phyloP scores from a whole-genome alignment of 208 protist species.

The Sergeia podlipaevii region DNA sequence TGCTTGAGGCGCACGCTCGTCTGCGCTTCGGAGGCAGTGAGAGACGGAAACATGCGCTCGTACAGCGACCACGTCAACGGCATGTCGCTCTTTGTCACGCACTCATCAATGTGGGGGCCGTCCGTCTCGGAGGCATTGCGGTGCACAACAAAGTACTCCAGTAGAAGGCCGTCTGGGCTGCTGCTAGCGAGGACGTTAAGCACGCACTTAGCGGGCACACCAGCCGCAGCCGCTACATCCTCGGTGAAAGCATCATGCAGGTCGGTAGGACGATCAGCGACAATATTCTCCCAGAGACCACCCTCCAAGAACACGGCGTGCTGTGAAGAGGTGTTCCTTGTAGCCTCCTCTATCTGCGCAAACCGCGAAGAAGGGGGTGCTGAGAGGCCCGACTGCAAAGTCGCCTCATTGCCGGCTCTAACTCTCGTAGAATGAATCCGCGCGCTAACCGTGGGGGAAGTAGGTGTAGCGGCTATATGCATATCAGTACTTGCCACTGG shows the following conservation, averaged over 20 bases:
- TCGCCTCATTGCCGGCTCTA: too few relatives aligned
- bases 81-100: conserved; percentile 20
- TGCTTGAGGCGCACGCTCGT: too few relatives aligned
- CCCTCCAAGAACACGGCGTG: conserved; percentile 12
- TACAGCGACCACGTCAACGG: conserved; percentile 35
- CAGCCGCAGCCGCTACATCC: conserved; percentile 19
- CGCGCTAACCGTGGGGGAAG: too few relatives aligned
- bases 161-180: conserved; percentile 10
- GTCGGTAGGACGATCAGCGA: conserved; percentile 6
- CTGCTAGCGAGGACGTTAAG: too few relatives aligned
- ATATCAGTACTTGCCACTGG: too few relatives aligned
- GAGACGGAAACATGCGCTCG: too few relatives aligned
- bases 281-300: conserved; percentile 12
- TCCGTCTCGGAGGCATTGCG: conserved; percentile 15
- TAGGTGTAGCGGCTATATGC: too few relatives aligned
- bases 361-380: too few relatives aligned
- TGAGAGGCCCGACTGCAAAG: too few relatives aligned
- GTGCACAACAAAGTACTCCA: conserved; percentile 18
- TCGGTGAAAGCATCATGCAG: conserved; percentile 23
- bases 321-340: too few relatives aligned
- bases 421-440: too few relatives aligned
- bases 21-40: background rate
- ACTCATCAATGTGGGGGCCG: conserved; percentile 13
- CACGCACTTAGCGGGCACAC: conserved; percentile 14
- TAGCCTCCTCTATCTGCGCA: too few relatives aligned